Percentiles rank a stretch among this genome's conserved stretches.
phyloP scores from a whole-genome alignment of 176 grass and related monocot species.

The Guadua angustifolia region DNA sequence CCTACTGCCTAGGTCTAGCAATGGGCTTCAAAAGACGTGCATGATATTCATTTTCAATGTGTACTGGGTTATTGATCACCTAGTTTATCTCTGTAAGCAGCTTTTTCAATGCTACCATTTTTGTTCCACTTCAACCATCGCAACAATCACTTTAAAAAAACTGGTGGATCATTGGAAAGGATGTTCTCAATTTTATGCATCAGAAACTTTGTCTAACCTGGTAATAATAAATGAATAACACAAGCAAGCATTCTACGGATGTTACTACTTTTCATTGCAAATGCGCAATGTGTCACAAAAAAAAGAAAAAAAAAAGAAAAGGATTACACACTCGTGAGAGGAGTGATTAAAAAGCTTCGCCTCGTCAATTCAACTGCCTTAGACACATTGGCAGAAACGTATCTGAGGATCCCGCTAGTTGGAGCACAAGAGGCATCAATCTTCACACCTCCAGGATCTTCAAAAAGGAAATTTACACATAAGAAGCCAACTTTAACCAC shows the following conservation, averaged over 20 bases:
- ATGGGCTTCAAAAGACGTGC: too few relatives aligned
- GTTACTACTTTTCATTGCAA: slow-evolving; percentile 11
- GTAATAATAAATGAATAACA: background rate
- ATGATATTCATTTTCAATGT: too few relatives aligned
- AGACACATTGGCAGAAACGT: slow-evolving; percentile 9
- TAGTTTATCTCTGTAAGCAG: too few relatives aligned
- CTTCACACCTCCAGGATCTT: background rate
- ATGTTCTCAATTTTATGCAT: background rate
- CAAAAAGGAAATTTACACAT: slow-evolving; percentile 17
- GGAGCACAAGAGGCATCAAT: slow-evolving; percentile 24
- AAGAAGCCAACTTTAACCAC: background rate
- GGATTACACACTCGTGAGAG: background rate
- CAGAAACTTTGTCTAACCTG: background rate
- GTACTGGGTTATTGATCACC: too few relatives aligned
- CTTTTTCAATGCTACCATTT: too few relatives aligned
- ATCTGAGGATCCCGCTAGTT: slow-evolving; percentile 1
- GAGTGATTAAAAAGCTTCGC: background rate
- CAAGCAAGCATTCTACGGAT: slow-evolving; percentile 9
- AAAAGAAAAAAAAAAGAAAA: background rate
- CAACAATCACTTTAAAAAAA: too few relatives aligned
- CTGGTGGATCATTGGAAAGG: background rate
- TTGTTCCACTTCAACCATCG: too few relatives aligned
- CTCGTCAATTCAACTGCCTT: background rate
- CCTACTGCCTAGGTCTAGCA: too few relatives aligned
- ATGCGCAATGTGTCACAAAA: background rate